Evolutionary conservation across 1,284 basidiomycete species (phyloP).

Genomic region (Xanthoconium separans): DNA sequence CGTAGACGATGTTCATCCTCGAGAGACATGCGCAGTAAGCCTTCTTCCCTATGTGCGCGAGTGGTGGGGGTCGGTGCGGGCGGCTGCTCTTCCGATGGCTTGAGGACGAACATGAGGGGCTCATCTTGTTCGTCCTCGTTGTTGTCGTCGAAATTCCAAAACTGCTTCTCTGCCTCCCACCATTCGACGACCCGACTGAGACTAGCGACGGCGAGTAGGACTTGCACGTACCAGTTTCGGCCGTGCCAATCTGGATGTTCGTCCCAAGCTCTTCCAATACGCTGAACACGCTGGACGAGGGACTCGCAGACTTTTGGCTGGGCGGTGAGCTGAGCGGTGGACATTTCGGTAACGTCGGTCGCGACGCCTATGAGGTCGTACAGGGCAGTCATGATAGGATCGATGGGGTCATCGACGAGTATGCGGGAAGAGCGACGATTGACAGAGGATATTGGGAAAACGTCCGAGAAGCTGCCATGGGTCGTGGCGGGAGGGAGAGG

Average conservation of each 20-base stretch:
- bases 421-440: conserved; percentile 73
- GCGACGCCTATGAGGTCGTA: conserved; percentile 94
- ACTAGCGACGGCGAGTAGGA: conserved; percentile 94
- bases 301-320: conserved; percentile 84
- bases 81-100: conserved; percentile 64
- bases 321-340: conserved; percentile 80
- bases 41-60: conserved; percentile 45
- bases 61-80: conserved; percentile 42
- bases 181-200: conserved; percentile 97
- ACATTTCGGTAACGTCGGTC: conserved; percentile 93
- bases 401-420: conserved; percentile 74
- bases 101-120: conserved; percentile 86
- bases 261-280: conserved; percentile 93
- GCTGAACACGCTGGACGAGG: conserved; percentile 88
- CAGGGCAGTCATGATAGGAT: conserved; percentile 88
- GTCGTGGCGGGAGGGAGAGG: conserved; percentile 79
- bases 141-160: conserved; percentile 98
- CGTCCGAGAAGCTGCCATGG: conserved; percentile 64
- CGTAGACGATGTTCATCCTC: conserved; percentile 60
- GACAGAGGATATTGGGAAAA: conserved; percentile 47
- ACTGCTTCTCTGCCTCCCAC: conserved; percentile 99
- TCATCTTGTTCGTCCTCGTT: conserved; percentile 90
- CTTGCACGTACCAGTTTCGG: conserved; percentile 97
- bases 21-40: conserved; percentile 45
- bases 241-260: conserved; percentile 98